phyloP scores from a whole-genome alignment of 2,329 filamentous ascomycete species.

The Clonostachys chloroleuca region DNA sequence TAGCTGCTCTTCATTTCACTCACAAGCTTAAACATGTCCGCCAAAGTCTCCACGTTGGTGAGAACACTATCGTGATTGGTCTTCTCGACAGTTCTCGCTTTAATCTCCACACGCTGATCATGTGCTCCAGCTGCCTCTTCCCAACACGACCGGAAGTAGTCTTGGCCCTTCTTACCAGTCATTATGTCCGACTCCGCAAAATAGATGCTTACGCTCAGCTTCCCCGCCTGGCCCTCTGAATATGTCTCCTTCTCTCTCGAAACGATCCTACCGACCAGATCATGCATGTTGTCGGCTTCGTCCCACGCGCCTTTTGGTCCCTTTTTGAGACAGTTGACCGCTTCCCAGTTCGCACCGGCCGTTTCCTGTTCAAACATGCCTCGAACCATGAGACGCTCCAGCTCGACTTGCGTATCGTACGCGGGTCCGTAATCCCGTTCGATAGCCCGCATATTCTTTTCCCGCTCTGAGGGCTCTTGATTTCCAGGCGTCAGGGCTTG shows the following conservation, averaged over 20 bases:
- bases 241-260: conserved; percentile 1
- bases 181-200: conserved; percentile 8
- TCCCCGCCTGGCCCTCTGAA: background rate
- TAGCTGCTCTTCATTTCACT: too few relatives aligned
- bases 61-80: conserved; percentile 9
- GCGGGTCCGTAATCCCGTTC: conserved; percentile 4
- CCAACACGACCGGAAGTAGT: conserved; percentile 9
- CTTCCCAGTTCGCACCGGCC: conserved; percentile 10
- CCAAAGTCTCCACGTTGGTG: conserved; percentile 4
- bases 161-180: conserved; percentile 8
- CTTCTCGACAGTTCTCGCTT: conserved; percentile 1
- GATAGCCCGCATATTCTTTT: conserved; percentile 3
- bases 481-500: background rate
- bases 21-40: background rate
- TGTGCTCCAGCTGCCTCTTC: conserved; percentile 2
- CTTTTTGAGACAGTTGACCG: conserved; percentile 8
- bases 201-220: conserved; percentile 5
- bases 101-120: conserved; percentile 7
- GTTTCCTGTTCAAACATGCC: conserved; percentile 10
- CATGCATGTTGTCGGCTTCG: conserved; percentile 6
- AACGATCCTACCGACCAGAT: conserved; percentile 2
- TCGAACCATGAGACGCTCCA: conserved; percentile 1
- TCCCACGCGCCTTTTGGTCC: conserved; percentile 5
- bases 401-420: conserved; percentile 3
- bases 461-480: background rate